Evolutionary conservation across 768 basidiomycete genomes (phyloP).

Genomic region (Boletellus emodensis): DNA sequence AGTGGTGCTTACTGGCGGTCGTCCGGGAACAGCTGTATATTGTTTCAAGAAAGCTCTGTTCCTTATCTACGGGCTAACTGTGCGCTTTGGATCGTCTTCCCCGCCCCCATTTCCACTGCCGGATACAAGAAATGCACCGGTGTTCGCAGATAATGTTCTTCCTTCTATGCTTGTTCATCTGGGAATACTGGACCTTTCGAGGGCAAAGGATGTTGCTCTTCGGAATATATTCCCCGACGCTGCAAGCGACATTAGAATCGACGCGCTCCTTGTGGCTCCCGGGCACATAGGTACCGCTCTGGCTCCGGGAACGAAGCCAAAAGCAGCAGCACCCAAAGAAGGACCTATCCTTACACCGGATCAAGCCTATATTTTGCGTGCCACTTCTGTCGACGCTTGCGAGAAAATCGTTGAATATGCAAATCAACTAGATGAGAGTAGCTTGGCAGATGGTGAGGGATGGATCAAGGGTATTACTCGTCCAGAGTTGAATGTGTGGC

Average conservation of each 20-base stretch:
- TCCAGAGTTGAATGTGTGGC: conserved; percentile 68
- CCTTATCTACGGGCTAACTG: conserved; percentile 62
- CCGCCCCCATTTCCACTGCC: conserved; percentile 61
- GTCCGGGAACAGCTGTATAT: conserved; percentile 57
- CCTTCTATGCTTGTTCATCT: conserved; percentile 80
- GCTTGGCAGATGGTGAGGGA: conserved; percentile 25
- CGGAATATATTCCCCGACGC: conserved; percentile 48
- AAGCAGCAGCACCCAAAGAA: conserved; percentile 32
- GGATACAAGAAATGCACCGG: conserved; percentile 52
- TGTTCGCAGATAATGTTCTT: conserved; percentile 79
- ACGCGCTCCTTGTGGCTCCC: conserved; percentile 37
- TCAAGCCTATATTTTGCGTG: conserved; percentile 72
- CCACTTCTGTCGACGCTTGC: conserved; percentile 77
- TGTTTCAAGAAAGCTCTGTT: conserved; percentile 90
- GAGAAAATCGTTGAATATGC: conserved; percentile 61
- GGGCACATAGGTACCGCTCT: conserved; percentile 8
- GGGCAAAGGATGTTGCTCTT: conserved; percentile 38
- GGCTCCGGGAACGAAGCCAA: conserved; percentile 13
- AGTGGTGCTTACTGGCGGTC: neutral
- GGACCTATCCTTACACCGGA: conserved; percentile 53
- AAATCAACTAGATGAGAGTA: conserved; percentile 28
- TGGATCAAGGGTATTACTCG: conserved; percentile 58
- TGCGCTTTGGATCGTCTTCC: conserved; percentile 59
- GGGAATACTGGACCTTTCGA: conserved; percentile 66
- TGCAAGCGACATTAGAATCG: conserved; percentile 36